Base-by-base conservation (phyloP, 768 basidiomycete genomes). In the Kwoniella sp. region DNA sequence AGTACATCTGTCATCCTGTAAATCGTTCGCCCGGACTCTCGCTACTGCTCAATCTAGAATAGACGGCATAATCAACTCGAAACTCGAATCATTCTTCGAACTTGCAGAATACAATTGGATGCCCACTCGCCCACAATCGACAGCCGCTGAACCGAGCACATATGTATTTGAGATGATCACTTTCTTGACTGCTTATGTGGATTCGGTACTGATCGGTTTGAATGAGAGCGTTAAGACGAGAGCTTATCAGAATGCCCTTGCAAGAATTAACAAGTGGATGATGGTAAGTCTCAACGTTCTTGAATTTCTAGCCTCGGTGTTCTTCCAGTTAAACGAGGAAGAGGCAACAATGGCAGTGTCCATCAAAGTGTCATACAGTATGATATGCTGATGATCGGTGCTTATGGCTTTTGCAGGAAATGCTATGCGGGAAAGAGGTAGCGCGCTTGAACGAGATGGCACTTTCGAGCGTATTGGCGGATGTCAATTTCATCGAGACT, bases 61-160 rank as follows among this genome's bases (percentile, higher is more conserved):
- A 69, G 87, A 88, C 19, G 83, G 84, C 12, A 84, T 95, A 48
- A 94, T 98, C 72, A 86, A 87, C 8, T 89, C 90, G 22, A 98
- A 99, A 77, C 87, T 98, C 7, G 91, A 95, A 73, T 90, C 92
- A 70, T 95, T 95, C 82, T 95, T 96, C 77, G 96, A 92, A 64
- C 83, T 95, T 47, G 89, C 94, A 3, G 91, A 95, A 80, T 97
- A 97, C 77, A 88, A 94, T 72, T 98, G 93, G 93, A 89, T 88
- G 36, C 90, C 82, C 0, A 21, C 65, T 2, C 46, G 67, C 22
- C 67, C 92, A 9, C 82, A 83, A 33, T 78, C 82, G 12, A 85
- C 69, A 0, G 64, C 67, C 1, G 60, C 85, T 62, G 86, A 86
- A 36, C 92, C 94, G 48, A 94, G 91, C 85, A 89, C 89, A 85